phyloP scores from a whole-genome alignment of 2,329 filamentous ascomycete genomes.

The Aotearoamyces nothofagi region DNA sequence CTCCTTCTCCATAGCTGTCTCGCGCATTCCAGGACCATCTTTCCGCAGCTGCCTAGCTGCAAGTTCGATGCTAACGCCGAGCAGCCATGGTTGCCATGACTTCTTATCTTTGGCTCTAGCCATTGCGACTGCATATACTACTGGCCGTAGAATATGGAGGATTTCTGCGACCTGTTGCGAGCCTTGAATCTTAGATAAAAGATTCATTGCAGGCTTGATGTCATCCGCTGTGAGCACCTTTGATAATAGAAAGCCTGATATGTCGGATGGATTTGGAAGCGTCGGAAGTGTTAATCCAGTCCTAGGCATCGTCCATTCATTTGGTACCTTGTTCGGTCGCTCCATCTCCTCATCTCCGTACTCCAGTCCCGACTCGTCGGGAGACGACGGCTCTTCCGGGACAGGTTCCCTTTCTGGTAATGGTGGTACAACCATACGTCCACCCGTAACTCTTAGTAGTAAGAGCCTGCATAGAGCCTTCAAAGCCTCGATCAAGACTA shows the following conservation, averaged over 20 bases:
- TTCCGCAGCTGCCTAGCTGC: constrained; percentile 70
- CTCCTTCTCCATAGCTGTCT: constrained; percentile 77
- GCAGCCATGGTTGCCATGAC: constrained; percentile 83
- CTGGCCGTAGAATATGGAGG: constrained; percentile 80
- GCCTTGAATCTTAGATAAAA: constrained; percentile 73
- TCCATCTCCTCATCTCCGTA: constrained; percentile 25
- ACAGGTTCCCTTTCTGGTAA: constrained; percentile 76
- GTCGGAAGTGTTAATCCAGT: constrained; percentile 76
- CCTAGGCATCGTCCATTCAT: constrained; percentile 83
- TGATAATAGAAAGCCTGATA: constrained; percentile 73
- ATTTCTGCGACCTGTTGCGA: constrained; percentile 64
- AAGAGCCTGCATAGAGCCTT: constrained; percentile 77
- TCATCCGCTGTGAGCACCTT: constrained; percentile 92
- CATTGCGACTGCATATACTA: constrained; percentile 75
- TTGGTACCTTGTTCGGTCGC: constrained; percentile 21
- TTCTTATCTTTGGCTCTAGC: constrained; percentile 45
- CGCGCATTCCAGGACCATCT: constrained; percentile 35
- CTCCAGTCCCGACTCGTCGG: constrained; percentile 33
- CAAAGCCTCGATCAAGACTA: constrained; percentile 70
- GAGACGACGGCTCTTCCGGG: constrained; percentile 33
- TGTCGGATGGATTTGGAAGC: constrained; percentile 66
- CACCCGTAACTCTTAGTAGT: constrained; percentile 69
- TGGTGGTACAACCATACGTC: constrained; percentile 65
- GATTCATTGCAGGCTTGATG: constrained; percentile 77
- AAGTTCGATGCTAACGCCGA: constrained; percentile 75